Base-by-base conservation (phyloP, 2,329 filamentous ascomycete species). In the Sarocladium kiliense region DNA sequence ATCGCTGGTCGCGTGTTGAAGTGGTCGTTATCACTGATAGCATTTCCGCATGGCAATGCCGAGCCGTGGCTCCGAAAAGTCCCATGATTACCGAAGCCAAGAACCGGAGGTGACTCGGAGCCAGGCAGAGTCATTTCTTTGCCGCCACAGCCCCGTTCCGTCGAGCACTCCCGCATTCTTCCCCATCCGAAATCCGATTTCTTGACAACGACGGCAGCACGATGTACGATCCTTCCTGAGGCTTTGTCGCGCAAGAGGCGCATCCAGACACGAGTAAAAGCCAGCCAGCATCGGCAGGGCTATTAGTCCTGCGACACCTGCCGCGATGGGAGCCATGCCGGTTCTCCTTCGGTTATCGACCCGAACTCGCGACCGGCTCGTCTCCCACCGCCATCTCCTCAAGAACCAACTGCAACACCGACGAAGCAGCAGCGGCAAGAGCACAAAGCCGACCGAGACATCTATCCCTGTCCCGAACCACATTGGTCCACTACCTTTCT, bases 401-500 rank as follows among this genome's bases (percentile, higher is more conserved):
- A 36, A 36, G 9, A 21, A 36, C 18, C n/a, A 10, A 2, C 30
- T 36, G 11, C 47, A 51, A 21, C 6, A n/a, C 18, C 47, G 27
- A 21, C 26, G 27, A 32, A 19, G 10, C 14, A 19, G 21, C 10
- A 51, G 47, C 47, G 36, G 23, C 26, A 36, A 36, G 6, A 34
- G 9, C 16, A 23, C 4, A 10, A 44, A 44, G 16, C 19, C 23
- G 19, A 39, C n/a, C 9, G 57, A 55, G 16, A 21, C 21, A 14
- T 23, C 54, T 3, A 55, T 58, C 18, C 54, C 57, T 39, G 57
- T 56, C 16, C 47, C 57, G 26, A 54, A 54, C 34, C 23, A 50
- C 12, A 27, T 55, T 2, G 16, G 18, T 10, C 57, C 45, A 11
- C 57, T 57, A 1, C 72, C 78, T 2, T 60, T 84, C 39, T 85